A percentile compares a stretch with the other conserved stretches of the same genome.
Conservation (phyloP, 805 yeast species). For the Kodamaea sagamina region DNA sequence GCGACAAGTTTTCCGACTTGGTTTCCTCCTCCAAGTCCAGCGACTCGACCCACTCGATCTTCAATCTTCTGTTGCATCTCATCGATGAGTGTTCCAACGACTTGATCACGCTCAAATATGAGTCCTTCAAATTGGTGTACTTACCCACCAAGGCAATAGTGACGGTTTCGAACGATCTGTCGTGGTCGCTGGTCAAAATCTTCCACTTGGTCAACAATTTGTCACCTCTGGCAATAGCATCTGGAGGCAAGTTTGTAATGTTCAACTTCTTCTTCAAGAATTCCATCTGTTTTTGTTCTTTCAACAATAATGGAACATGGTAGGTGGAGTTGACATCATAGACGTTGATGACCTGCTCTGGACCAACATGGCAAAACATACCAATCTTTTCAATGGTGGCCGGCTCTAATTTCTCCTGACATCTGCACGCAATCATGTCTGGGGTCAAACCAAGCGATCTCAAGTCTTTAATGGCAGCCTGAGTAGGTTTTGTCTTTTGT, state of each 20-base stretch:
- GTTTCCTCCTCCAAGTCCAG: constrained; percentile 80
- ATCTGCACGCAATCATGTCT: constrained; percentile 97
- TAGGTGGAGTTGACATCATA: constrained; percentile 96
- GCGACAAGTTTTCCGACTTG: constrained; percentile 62
- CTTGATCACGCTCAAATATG: constrained; percentile 92
- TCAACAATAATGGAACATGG: constrained; percentile 90
- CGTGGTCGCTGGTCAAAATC: constrained; percentile 73
- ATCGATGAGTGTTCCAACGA: constrained; percentile 93
- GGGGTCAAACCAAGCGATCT: constrained; percentile 94
- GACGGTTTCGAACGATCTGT: constrained; percentile 80
- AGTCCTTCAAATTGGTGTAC: constrained; percentile 93
- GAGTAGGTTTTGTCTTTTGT: constrained; percentile 99
- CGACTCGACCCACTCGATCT: constrained; percentile 96
- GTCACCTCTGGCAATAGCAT: constrained; percentile 65
- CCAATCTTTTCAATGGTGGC: constrained; percentile 94
- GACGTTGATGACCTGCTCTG: constrained; percentile 96
- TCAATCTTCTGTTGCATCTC: constrained; percentile 80
- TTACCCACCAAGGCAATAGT: constrained; percentile 97
- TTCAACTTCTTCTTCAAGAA: constrained; percentile 69
- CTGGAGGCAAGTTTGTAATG: constrained; percentile 52
- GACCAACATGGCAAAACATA: constrained; percentile 98
- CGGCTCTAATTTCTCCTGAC: constrained; percentile 76
- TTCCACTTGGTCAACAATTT: constrained; percentile 77
- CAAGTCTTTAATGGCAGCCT: constrained; percentile 96
- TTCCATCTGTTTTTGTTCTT: constrained; percentile 81